Conservation (phyloP, 1,139 yeast genomes). For the Hyphopichia pseudoburtonii region DNA sequence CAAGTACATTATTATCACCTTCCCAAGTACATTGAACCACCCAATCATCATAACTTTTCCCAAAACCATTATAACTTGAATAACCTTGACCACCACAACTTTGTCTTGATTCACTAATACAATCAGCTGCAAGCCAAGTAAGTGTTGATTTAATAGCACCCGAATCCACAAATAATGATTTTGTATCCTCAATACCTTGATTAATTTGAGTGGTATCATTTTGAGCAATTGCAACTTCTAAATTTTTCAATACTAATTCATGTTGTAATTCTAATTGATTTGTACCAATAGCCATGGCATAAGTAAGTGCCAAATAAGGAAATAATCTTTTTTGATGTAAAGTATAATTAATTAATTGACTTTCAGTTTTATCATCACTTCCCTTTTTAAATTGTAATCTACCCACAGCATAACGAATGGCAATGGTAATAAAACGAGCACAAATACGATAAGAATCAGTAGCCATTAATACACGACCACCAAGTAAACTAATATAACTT, state of each 20-base stretch:
- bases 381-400: constrained; percentile 27
- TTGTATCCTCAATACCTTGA: constrained; percentile 24
- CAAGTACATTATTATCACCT: constrained; percentile 36
- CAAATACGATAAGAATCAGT: constrained; percentile 30
- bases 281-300: constrained; percentile 29
- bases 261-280: constrained; percentile 24
- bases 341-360: constrained; percentile 32
- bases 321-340: constrained; percentile 32
- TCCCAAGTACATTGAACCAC: constrained; percentile 39
- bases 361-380: constrained; percentile 16
- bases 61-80: constrained; percentile 32
- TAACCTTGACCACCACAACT: constrained; percentile 37
- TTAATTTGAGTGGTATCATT: constrained; percentile 22
- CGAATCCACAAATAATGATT: constrained; percentile 30
- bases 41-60: constrained; percentile 35
- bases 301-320: constrained; percentile 31
- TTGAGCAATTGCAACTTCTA: constrained; percentile 22
- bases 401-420: constrained; percentile 32
- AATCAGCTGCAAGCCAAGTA: constrained; percentile 35
- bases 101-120: constrained; percentile 32
- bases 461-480: constrained; percentile 33
- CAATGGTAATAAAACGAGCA: constrained; percentile 30
- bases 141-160: constrained; percentile 30
- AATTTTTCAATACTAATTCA: constrained; percentile 17
- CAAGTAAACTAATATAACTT: constrained; percentile 31